A percentile compares a stretch with the other conserved stretches of the same genome.
These are phyloP conservation scores for Eucalyptus marginata DNA, from an alignment of 345 rosid genomes.

Conservation along the genomic window DNA sequence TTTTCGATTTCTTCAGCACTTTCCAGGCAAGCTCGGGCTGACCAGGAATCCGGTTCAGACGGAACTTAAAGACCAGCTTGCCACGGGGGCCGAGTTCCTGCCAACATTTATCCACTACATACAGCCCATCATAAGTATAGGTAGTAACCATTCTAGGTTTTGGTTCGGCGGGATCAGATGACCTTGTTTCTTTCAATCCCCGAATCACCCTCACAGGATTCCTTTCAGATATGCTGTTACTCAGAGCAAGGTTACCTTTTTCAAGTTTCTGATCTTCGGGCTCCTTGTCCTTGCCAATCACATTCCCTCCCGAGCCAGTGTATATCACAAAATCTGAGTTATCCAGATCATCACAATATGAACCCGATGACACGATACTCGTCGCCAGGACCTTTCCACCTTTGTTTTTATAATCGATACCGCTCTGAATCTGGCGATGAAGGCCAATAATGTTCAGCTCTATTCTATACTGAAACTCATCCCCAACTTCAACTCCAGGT, in stretches of 20 bases:
- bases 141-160: conserved; percentile 6
- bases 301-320: conserved; percentile 76
- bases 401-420: conserved; percentile 54
- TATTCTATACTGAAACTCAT: conserved; percentile 64
- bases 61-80: conserved; percentile 57
- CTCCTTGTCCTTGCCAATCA: conserved; percentile 31
- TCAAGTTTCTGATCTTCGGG: conserved; percentile 70
- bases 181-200: conserved; percentile 33
- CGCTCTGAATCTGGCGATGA: conserved; percentile 52
- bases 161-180: conserved; percentile 17
- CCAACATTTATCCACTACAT: conserved; percentile 45
- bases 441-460: conserved; percentile 71
- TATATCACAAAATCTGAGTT: conserved; percentile 48
- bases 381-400: conserved; percentile 34
- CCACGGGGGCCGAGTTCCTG: conserved; percentile 46
- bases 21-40: conserved; percentile 86
- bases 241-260: conserved; percentile 66
- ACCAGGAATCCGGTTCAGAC: conserved; percentile 43
- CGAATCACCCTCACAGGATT: conserved; percentile 70
- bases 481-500: conserved; percentile 79
- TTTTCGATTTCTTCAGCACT: conserved; percentile 44
- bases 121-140: conserved; percentile 72
- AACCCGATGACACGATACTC: conserved; percentile 66
- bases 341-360: conserved; percentile 50
- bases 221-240: conserved; percentile 26